Evolutionary conservation across 306 rosid genomes (phyloP).

Genomic region (Malus orientalis): DNA sequence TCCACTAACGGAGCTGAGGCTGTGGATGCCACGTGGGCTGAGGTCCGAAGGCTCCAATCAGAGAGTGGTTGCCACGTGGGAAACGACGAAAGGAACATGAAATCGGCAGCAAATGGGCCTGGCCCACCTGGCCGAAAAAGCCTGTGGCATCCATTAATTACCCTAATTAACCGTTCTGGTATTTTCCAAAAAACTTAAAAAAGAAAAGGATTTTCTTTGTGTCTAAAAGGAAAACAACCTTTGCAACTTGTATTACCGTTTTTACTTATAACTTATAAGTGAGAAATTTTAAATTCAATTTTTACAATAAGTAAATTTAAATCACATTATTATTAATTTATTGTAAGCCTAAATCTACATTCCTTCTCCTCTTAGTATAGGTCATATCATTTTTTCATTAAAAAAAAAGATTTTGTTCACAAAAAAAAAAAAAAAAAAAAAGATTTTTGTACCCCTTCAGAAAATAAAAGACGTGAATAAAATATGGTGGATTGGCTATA

Average conservation of each 20-base stretch:
- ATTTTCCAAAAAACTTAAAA: neutral
- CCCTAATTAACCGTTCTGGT: neutral
- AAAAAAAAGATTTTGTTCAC: neutral
- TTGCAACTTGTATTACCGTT: no score
- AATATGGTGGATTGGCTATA: no score
- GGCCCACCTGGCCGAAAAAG: neutral
- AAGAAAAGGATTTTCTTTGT: no score
- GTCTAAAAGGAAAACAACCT: no score
- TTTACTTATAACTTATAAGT: no score
- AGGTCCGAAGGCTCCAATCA: constrained; percentile 28
- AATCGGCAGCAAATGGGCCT: constrained; percentile 9
- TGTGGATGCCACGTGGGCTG: constrained; percentile 35
- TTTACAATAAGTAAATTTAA: rapidly evolving
- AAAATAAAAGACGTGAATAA: no score
- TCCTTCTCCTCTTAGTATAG: rapidly evolving
- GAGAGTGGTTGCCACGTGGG: constrained; percentile 41
- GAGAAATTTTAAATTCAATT: no score
- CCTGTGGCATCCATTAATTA: constrained; percentile 11
- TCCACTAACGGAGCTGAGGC: neutral
- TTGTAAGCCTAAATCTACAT: rapidly evolving
- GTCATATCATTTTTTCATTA: no score
- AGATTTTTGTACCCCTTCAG: no score
- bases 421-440: neutral
- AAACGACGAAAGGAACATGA: neutral
- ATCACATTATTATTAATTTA: rapidly evolving